phyloP scores from a whole-genome alignment of 2,329 filamentous ascomycete genomes.

The Alternaria sp. region DNA sequence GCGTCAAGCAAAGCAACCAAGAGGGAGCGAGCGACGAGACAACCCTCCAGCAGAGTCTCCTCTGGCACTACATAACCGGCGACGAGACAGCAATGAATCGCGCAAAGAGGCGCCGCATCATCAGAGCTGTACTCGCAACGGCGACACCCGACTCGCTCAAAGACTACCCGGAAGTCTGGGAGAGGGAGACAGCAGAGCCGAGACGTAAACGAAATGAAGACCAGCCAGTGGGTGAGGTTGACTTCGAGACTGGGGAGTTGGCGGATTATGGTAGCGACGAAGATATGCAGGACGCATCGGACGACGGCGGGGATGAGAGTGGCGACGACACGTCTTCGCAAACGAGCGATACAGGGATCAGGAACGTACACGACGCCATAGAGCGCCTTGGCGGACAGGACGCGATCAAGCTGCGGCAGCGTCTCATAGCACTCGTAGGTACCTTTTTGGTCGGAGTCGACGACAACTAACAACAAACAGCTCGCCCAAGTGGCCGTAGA shows the following conservation, averaged over 20 bases:
- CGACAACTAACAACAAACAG: conserved; percentile 31
- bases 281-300: conserved; percentile 33
- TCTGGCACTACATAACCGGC: conserved; percentile 64
- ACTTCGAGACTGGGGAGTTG: conserved; percentile 63
- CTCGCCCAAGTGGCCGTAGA: conserved; percentile 47
- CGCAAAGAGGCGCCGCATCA: conserved; percentile 59
- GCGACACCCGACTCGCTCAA: conserved; percentile 60
- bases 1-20: conserved; percentile 47
- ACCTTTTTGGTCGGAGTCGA: neutral
- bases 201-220: conserved; percentile 59
- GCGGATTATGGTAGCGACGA: conserved; percentile 56
- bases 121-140: conserved; percentile 72
- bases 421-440: conserved; percentile 65
- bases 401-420: conserved; percentile 66
- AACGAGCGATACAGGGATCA: neutral
- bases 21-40: conserved; percentile 18
- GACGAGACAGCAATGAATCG: conserved; percentile 42
- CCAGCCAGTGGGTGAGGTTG: conserved; percentile 63
- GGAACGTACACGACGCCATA: conserved; percentile 24
- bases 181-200: conserved; percentile 64
- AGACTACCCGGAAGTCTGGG: conserved; percentile 71
- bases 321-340: conserved; percentile 2
- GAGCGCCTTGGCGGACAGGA: conserved; percentile 53
- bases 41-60: conserved; percentile 60
- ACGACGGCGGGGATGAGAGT: conserved; percentile 8